A percentile compares a stretch with the other conserved stretches of the same genome.
These are phyloP conservation scores for Cyclotella choctawhatcheeana DNA, from an alignment of 108 stramenopile species.

Conservation along the genomic window DNA sequence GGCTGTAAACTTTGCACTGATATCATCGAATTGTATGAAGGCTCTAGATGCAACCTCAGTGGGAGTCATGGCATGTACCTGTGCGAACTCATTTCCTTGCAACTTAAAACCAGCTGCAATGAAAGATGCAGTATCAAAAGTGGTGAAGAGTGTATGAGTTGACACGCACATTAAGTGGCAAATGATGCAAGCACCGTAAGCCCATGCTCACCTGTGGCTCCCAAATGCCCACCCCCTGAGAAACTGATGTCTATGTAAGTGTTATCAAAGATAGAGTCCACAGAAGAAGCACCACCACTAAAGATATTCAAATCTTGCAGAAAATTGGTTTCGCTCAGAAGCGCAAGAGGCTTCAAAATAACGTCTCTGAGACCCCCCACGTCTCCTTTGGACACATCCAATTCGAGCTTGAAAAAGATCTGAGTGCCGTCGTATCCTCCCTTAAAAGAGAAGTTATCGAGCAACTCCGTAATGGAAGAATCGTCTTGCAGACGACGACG, in stretches of 20 bases:
- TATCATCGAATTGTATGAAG: conserved; percentile 33
- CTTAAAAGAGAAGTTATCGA: conserved; percentile 21
- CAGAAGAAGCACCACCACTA: not conserved
- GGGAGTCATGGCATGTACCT: not conserved
- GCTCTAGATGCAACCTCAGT: not conserved
- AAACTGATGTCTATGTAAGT: conserved; percentile 10
- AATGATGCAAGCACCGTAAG: no score
- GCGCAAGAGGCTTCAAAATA: conserved; percentile 21
- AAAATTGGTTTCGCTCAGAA: conserved; percentile 14
- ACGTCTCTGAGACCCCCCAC: conserved; percentile 4
- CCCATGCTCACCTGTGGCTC: conserved; percentile 16
- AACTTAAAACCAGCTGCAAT: conserved; percentile 15
- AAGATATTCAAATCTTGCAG: conserved; percentile 13
- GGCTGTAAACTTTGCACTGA: conserved; percentile 27
- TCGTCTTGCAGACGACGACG: not conserved
- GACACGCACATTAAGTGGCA: no score
- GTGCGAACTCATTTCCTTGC: not conserved
- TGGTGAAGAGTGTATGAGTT: no score
- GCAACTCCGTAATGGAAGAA: not conserved
- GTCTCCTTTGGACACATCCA: conserved; percentile 32
- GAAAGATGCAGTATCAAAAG: not conserved
- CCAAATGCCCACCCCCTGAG: conserved; percentile 22
- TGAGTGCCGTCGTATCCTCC: conserved; percentile 27
- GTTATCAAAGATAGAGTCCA: not conserved
- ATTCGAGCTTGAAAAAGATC: conserved; percentile 23